These are phyloP conservation scores for Metarhizium anisopliae DNA, from an alignment of 2,329 filamentous ascomycete genomes.

Conservation along the genomic window DNA sequence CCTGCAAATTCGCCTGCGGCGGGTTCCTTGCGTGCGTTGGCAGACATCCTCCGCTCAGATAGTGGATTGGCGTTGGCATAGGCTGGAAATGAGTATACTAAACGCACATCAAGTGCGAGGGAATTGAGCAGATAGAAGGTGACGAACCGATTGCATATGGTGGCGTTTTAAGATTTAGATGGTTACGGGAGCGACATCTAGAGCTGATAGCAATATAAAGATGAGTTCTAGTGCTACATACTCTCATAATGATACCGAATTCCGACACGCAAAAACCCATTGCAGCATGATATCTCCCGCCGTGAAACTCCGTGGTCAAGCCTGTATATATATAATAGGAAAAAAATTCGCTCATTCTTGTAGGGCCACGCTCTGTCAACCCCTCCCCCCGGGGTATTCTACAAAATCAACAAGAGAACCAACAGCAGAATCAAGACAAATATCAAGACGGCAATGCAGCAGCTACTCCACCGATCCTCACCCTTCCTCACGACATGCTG, in stretches of 20 bases:
- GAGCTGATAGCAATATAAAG: neutral
- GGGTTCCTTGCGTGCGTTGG: conserved; percentile 43
- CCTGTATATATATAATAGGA: too few relatives aligned
- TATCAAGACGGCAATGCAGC: conserved; percentile 84
- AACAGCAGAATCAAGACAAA: conserved; percentile 80
- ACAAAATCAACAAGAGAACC: conserved; percentile 63
- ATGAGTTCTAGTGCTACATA: neutral
- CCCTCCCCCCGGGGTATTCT: conserved; percentile 5
- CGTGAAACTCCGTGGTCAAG: neutral
- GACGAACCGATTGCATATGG: conserved; percentile 2
- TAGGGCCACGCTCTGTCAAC: too few relatives aligned
- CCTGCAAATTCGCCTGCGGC: conserved; percentile 38
- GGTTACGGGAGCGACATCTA: neutral
- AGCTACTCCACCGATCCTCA: conserved; percentile 81
- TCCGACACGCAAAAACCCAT: neutral
- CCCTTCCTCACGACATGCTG: conserved; percentile 78
- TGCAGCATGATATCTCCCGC: neutral
- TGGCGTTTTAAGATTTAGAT: neutral
- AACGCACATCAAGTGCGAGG: neutral
- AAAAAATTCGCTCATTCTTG: neutral
- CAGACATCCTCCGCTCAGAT: conserved; percentile 41
- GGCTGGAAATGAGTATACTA: neutral
- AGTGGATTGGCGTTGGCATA: conserved; percentile 38
- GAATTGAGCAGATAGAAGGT: neutral
- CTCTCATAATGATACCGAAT: neutral